Percentiles rank a stretch among this genome's conserved stretches.
These are phyloP conservation scores for Mucor mucedo DNA, from an alignment of 371 early-diverging fungal species.

Conservation along the genomic window DNA sequence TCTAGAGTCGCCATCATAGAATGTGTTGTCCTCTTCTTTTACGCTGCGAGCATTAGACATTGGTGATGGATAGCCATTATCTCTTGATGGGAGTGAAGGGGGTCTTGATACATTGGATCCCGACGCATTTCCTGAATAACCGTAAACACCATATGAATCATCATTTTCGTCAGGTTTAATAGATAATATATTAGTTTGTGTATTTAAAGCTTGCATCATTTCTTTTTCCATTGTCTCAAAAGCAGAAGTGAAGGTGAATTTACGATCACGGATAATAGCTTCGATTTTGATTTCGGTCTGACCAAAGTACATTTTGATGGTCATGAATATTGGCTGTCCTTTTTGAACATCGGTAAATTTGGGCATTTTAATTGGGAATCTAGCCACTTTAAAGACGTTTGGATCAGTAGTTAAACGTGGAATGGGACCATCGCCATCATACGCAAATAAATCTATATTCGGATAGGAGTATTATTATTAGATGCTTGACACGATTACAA, in stretches of 20 bases:
- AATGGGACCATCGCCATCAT: conserved; percentile 48
- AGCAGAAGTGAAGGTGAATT: conserved; percentile 55
- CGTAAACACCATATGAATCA: conserved; percentile 14
- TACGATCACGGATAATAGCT: conserved; percentile 52
- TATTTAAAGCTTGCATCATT: conserved; percentile 34
- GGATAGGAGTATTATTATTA: neutral
- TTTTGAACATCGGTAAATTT: conserved; percentile 50
- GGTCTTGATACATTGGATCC: conserved; percentile 39
- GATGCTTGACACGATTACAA: neutral
- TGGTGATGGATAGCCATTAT: conserved; percentile 38
- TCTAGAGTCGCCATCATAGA: conserved; percentile 43
- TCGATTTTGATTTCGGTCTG: conserved; percentile 60
- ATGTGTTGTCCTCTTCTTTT: conserved; percentile 35
- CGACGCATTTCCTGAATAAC: conserved; percentile 19
- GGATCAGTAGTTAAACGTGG: conserved; percentile 56
- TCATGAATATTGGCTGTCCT: conserved; percentile 52
- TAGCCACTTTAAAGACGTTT: conserved; percentile 51
- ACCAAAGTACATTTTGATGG: conserved; percentile 62
- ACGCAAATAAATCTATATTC: conserved; percentile 51
- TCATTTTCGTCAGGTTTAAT: conserved; percentile 38
- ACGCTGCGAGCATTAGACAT: conserved; percentile 30
- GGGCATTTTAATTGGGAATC: conserved; percentile 60
- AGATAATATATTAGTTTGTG: conserved; percentile 24
- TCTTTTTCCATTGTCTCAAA: conserved; percentile 53
- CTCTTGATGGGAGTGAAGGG: conserved; percentile 35